Base-by-base conservation (phyloP, 768 basidiomycete species). In the Cystofilobasidium bisporidii region DNA sequence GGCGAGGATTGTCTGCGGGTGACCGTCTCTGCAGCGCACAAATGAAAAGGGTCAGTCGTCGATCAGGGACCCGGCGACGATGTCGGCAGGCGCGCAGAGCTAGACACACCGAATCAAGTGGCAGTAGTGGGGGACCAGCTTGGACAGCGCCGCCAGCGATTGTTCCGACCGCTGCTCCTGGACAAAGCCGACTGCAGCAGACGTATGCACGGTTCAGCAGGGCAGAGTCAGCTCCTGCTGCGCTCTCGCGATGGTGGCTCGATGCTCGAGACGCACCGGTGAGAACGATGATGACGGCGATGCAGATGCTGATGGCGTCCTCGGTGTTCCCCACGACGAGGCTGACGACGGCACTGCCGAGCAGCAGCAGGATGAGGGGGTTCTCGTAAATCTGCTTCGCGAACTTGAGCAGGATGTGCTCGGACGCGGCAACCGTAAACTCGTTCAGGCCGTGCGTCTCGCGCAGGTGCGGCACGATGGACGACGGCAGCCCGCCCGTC, bases 141-240 rank as follows among this genome's bases (percentile, higher is more conserved):
- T 71, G 9, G 64, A 67, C 40, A 98, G 81, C 0, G 93, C 91
- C 77, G 96, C 91, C 32, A 98, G 80, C 69, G 89, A 91, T 78
- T 96, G 86, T 75, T 97, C 93, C 0, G 94, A 97, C 38, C 93
- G 83, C 69, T 88, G 85, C 77, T 98, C 93, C 77, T 98, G 93
- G 36, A 98, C 85, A 74, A 97, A 98, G 14, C 91, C 94, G 70
- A 98, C 93, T 82, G 71, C 10, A 33, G 11, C 56, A 30, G 30
- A 4, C 1, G 8, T 32, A 17, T 9, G 18, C n/a, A 36, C 32
- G 4, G 8, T 8, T 43, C 43, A 60, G n/a, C 38, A 41, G n/a
- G n/a, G n/a, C n/a, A n/a, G n/a, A n/a, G n/a, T n/a, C n/a, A n/a
- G n/a, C n/a, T n/a, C n/a, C n/a, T n/a, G n/a, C n/a, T n/a, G n/a